Evolutionary conservation across 2,329 filamentous ascomycete genomes (phyloP).

Genomic region (Aspergillus unguis): DNA sequence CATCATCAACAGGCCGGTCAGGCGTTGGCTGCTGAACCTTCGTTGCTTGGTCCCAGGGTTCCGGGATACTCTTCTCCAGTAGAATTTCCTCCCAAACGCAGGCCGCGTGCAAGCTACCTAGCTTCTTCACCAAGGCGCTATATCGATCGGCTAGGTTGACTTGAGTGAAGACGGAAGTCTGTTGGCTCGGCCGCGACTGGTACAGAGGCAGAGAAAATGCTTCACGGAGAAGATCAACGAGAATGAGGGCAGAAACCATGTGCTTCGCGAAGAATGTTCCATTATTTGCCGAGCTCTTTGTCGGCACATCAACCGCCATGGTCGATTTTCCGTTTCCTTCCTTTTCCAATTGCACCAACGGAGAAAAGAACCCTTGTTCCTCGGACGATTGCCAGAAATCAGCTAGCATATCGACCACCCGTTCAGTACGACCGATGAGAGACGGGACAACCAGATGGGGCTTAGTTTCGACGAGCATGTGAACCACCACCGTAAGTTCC

Average conservation of each 20-base stretch:
- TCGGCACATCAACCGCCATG: slow-evolving; percentile 15
- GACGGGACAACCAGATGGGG: slow-evolving; percentile 79
- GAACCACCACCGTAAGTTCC: slow-evolving; percentile 69
- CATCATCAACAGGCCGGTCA: slow-evolving; percentile 42
- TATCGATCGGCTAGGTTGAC: slow-evolving; percentile 87
- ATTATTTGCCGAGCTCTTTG: slow-evolving; percentile 45
- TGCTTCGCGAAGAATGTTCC: slow-evolving; percentile 79
- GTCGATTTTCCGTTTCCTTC: slow-evolving; percentile 16
- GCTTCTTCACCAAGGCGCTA: slow-evolving; percentile 64
- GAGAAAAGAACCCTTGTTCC: slow-evolving; percentile 64
- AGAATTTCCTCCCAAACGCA: slow-evolving; percentile 82
- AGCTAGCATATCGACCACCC: slow-evolving; percentile 64
- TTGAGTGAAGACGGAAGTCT: slow-evolving; percentile 64
- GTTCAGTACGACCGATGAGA: slow-evolving; percentile 69
- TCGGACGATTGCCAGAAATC: slow-evolving; percentile 57
- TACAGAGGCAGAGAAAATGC: slow-evolving; percentile 66
- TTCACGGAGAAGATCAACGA: slow-evolving; percentile 71
- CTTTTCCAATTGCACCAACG: slow-evolving; percentile 49
- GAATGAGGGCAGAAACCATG: slow-evolving; percentile 70
- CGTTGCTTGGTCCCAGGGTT: slow-evolving; percentile 51
- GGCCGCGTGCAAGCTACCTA: slow-evolving; percentile 74
- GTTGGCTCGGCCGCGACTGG: slow-evolving; percentile 59
- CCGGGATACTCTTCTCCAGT: slow-evolving; percentile 69
- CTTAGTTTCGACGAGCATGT: slow-evolving; percentile 74
- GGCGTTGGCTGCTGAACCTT: slow-evolving; percentile 40